Conservation (phyloP, 2,329 filamentous ascomycete species). For the Juglanconis juglandina region DNA sequence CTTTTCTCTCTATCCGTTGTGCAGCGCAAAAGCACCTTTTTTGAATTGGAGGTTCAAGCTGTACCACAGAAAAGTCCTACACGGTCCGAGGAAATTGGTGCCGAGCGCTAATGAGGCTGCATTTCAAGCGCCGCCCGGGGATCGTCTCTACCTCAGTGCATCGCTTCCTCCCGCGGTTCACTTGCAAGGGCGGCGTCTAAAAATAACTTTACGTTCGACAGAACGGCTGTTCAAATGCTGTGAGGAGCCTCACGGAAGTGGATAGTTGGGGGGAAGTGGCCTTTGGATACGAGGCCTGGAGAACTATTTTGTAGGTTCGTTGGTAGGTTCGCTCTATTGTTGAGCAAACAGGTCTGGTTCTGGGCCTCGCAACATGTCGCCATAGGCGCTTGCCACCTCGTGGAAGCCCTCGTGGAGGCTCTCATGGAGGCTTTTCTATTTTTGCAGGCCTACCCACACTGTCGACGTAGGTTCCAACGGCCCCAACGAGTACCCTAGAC, state of each 20-base stretch:
- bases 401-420: too few relatives aligned
- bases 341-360: too few relatives aligned
- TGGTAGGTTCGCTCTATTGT: neutral
- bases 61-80: neutral
- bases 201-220: neutral
- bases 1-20: too few relatives aligned
- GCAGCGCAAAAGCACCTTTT: too few relatives aligned
- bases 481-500: neutral
- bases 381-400: too few relatives aligned
- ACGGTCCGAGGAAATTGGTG: neutral
- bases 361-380: too few relatives aligned
- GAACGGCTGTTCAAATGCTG: neutral
- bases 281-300: neutral
- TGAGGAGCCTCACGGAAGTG: neutral
- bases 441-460: too few relatives aligned
- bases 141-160: neutral
- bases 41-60: neutral
- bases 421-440: too few relatives aligned
- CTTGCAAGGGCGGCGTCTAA: neutral
- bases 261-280: neutral
- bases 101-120: neutral
- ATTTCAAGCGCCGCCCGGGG: neutral
- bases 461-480: too few relatives aligned
- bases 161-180: neutral
- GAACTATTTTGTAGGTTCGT: neutral